phyloP scores from a whole-genome alignment of 108 stramenopile genomes.

The Phaeodactylum tricornutum region DNA sequence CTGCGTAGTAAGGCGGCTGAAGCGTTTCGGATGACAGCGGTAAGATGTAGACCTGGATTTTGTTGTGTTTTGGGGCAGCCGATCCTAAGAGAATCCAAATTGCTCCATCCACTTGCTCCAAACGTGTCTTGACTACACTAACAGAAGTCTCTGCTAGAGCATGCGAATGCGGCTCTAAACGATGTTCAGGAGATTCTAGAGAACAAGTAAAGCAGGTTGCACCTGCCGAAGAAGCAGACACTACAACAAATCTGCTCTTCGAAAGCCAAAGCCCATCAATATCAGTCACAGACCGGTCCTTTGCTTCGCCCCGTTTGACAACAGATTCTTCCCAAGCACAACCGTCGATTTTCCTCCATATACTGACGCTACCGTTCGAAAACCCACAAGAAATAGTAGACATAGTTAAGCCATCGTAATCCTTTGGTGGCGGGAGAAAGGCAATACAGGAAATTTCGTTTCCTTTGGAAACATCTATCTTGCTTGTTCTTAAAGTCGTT shows the following conservation, averaged over 20 bases:
- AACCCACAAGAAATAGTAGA: slow-evolving; percentile 36
- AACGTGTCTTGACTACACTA: slow-evolving; percentile 27
- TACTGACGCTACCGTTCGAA: slow-evolving; percentile 68
- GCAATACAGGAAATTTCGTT: slow-evolving; percentile 7
- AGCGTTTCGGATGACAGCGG: slow-evolving; percentile 2
- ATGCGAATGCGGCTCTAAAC: neutral
- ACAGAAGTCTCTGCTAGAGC: slow-evolving; percentile 16
- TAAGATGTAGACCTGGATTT: slow-evolving; percentile 51
- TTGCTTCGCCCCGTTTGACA: slow-evolving; percentile 3
- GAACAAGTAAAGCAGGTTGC: slow-evolving; percentile 10
- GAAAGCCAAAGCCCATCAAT: slow-evolving; percentile 14
- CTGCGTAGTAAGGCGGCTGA: slow-evolving; percentile 22
- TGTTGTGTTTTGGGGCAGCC: slow-evolving; percentile 67
- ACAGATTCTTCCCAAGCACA: slow-evolving; percentile 14
- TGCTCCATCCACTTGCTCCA: slow-evolving; percentile 1
- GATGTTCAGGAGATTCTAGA: neutral
- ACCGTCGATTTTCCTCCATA: slow-evolving; percentile 21
- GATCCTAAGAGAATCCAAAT: slow-evolving; percentile 53
- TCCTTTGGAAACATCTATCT: slow-evolving; percentile 6
- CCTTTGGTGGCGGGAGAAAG: slow-evolving; percentile 18
- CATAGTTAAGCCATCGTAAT: slow-evolving; percentile 11
- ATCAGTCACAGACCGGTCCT: slow-evolving; percentile 28
- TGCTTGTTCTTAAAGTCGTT: slow-evolving; percentile 29
- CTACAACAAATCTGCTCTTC: neutral
- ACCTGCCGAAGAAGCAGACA: slow-evolving; percentile 25